These are phyloP conservation scores for Fusarium piperis DNA, from an alignment of 2,329 filamentous ascomycete genomes.

Conservation along the genomic window DNA sequence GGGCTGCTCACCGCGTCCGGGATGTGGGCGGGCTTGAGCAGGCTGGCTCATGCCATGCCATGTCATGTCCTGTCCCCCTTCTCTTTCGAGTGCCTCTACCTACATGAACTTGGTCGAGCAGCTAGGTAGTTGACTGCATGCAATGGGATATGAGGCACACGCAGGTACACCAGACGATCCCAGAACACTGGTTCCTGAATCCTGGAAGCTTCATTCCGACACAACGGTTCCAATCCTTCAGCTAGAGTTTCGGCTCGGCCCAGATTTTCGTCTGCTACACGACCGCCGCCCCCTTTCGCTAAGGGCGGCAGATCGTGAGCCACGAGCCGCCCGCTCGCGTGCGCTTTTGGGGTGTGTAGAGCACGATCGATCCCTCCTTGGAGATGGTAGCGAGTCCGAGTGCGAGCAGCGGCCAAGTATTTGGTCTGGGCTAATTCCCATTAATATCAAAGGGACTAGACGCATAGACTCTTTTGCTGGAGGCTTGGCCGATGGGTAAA, in stretches of 20 bases:
- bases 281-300: neutral
- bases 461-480: neutral
- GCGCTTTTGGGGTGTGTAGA: neutral
- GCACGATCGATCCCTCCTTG: neutral
- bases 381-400: constrained; percentile 7
- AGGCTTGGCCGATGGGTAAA: neutral
- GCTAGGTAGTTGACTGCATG: neutral
- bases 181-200: neutral
- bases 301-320: constrained; percentile 6
- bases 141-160: neutral
- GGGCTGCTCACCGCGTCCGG: neutral
- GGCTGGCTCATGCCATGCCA: neutral
- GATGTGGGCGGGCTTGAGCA: neutral
- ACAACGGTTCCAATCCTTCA: neutral
- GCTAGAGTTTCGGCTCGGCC: neutral
- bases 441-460: neutral
- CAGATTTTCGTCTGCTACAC: neutral
- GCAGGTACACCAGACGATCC: neutral
- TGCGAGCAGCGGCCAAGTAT: constrained; percentile 2
- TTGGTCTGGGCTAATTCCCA: neutral
- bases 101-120: neutral
- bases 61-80: neutral
- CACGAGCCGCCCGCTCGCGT: constrained; percentile 6
- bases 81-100: neutral
- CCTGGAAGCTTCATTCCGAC: neutral